Base-by-base conservation (phyloP, 2,329 filamentous ascomycete species). In the Lojkania enalia region DNA sequence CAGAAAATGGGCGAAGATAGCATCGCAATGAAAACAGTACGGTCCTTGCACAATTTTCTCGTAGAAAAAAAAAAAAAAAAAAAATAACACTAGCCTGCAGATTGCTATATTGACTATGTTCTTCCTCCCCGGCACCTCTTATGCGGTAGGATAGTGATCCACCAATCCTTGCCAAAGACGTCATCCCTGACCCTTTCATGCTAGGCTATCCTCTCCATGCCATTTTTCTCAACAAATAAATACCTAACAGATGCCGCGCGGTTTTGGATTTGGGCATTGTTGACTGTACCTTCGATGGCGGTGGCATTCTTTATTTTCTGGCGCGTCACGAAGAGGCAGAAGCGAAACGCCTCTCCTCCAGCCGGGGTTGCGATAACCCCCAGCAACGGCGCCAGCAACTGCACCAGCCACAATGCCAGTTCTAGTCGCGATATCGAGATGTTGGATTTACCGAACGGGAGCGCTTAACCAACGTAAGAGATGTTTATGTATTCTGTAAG, bases 11-110 rank as follows among this genome's bases (percentile, higher is more conserved):
- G 23, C 20, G 32, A 47, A 23, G 44, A 47, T 20, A 42, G 39
- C 16, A 14, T 47, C 5, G 3, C 39, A 5, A 47, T 47, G 44
- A 42, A 43, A 16, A 47, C 44, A n/a, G 39, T 43, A 43, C 23
- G 23, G 7, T 27, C 23, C 7, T n/a, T n/a, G n/a, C n/a, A n/a
- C n/a, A n/a, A n/a, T n/a, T n/a, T n/a, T n/a, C n/a, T n/a, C n/a
- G n/a, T n/a, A n/a, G n/a, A n/a, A n/a, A n/a, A n/a, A n/a, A n/a
- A n/a, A n/a, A n/a, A n/a, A n/a, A n/a, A n/a, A n/a, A n/a, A n/a
- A n/a, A n/a, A n/a, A n/a, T n/a, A n/a, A n/a, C n/a, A n/a, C n/a
- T n/a, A n/a, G n/a, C n/a, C n/a, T 29, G 20, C 15, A 43, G 40
- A 44, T 47, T 21, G 44, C 44, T 11, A 11, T 44, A 3, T 6